These are phyloP conservation scores for Ceratocystis harringtonii DNA, from an alignment of 2,329 filamentous ascomycete species.

Conservation along the genomic window DNA sequence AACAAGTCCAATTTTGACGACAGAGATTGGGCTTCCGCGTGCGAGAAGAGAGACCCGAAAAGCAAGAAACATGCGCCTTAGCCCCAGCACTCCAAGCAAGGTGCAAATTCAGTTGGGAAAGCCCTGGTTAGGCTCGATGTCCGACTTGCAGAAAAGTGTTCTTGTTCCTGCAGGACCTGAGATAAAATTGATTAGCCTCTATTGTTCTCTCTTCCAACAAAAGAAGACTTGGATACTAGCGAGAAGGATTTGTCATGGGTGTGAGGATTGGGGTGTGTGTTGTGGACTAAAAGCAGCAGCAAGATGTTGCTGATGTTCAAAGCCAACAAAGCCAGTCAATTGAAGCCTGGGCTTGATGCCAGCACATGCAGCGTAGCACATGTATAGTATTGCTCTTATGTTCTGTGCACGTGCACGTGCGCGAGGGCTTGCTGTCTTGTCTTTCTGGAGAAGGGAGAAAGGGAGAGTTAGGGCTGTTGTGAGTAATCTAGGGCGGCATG, in stretches of 20 bases:
- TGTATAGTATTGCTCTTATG: not conserved
- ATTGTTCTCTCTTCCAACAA: not conserved
- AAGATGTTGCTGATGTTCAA: not conserved
- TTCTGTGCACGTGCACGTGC: not conserved
- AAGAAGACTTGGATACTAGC: not conserved
- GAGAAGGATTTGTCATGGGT: constrained; percentile 2
- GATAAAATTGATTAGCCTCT: not conserved
- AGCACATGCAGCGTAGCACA: not conserved
- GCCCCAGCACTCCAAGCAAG: not conserved
- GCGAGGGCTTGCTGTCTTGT: not conserved
- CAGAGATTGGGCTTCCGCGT: not conserved
- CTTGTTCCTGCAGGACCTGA: constrained; percentile 3
- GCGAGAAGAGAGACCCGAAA: not conserved
- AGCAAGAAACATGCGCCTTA: not conserved
- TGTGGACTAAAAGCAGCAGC: no score
- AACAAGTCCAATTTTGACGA: not conserved
- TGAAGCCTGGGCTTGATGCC: not conserved
- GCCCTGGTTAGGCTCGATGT: not conserved
- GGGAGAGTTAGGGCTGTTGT: not conserved
- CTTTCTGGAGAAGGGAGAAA: not conserved
- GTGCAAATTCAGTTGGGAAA: no score
- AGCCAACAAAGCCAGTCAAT: not conserved
- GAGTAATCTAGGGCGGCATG: not conserved
- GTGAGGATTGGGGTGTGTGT: not conserved
- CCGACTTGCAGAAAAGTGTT: not conserved